Conservation (phyloP, 169 alveolate species). For the Plasmodium gonderi region DNA sequence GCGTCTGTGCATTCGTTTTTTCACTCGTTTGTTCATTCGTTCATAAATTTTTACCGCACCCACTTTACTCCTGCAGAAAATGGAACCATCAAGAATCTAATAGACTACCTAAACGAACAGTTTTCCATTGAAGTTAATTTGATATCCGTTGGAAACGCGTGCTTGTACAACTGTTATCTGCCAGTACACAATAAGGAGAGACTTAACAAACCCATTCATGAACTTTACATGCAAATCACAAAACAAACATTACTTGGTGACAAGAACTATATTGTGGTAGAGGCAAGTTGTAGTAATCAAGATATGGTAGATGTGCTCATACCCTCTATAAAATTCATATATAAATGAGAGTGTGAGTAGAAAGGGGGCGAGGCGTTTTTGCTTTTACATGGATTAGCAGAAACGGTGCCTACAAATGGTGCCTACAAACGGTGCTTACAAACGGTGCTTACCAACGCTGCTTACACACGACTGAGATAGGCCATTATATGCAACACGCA, state of each 20-base stretch:
- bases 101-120: slow-evolving; percentile 77
- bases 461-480: too few species aligned
- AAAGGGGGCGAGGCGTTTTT: too few species aligned
- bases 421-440: too few species aligned
- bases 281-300: slow-evolving; percentile 90
- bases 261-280: slow-evolving; percentile 87
- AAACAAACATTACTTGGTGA: slow-evolving; percentile 77
- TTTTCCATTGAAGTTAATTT: slow-evolving; percentile 89
- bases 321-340: slow-evolving; percentile 89
- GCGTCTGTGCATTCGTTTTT: slow-evolving; percentile 76
- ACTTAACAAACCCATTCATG: slow-evolving; percentile 79
- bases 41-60: slow-evolving; percentile 1
- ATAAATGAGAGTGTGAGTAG: slow-evolving; percentile 61
- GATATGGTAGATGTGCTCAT: slow-evolving; percentile 90
- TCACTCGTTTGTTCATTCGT: slow-evolving; percentile 76
- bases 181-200: slow-evolving; percentile 89
- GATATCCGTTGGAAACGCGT: slow-evolving; percentile 91
- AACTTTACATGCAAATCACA: slow-evolving; percentile 79
- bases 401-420: too few species aligned
- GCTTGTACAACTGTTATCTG: slow-evolving; percentile 90
- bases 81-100: slow-evolving; percentile 80
- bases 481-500: too few species aligned
- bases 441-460: too few species aligned
- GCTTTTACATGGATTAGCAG: too few species aligned
- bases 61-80: slow-evolving; percentile 77